Conservation (phyloP, 192 early-diverging fungal genomes). For the Coemansia sp. region DNA sequence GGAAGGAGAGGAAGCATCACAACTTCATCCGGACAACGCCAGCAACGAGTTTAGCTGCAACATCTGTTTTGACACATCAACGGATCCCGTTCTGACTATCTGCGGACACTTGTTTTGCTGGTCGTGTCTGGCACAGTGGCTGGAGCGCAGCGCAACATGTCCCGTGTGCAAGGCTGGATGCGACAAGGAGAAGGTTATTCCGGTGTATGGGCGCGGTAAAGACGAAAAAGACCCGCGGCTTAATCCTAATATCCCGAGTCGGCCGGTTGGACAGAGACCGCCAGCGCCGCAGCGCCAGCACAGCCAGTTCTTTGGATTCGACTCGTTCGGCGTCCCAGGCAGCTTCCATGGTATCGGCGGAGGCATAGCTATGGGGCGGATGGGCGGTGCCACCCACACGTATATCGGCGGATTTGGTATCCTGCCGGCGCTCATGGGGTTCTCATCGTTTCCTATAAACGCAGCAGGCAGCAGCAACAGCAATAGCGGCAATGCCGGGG, state of each 20-base stretch:
- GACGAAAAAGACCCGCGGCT: slow-evolving; percentile 70
- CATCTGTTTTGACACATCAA: slow-evolving; percentile 72
- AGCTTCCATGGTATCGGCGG: slow-evolving; percentile 57
- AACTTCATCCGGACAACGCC: slow-evolving; percentile 1
- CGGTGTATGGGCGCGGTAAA: slow-evolving; percentile 77
- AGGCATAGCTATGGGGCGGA: slow-evolving; percentile 44
- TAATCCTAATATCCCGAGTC: slow-evolving; percentile 59
- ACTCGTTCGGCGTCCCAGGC: slow-evolving; percentile 60
- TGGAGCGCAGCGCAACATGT: slow-evolving; percentile 74
- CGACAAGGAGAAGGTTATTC: slow-evolving; percentile 80
- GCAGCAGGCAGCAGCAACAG: not conserved
- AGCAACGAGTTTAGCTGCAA: slow-evolving; percentile 52
- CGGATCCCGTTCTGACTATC: slow-evolving; percentile 71
- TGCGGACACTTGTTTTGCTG: slow-evolving; percentile 83
- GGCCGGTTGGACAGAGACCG: slow-evolving; percentile 78
- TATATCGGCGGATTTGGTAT: slow-evolving; percentile 70
- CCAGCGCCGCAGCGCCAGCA: slow-evolving; percentile 63
- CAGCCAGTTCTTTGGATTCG: slow-evolving; percentile 57
- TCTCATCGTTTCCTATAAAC: slow-evolving; percentile 32
- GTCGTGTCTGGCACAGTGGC: slow-evolving; percentile 75
- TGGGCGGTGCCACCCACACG: slow-evolving; percentile 48
- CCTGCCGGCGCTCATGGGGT: slow-evolving; percentile 69
- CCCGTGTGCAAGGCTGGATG: slow-evolving; percentile 86
- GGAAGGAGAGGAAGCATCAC: slow-evolving; percentile 2
- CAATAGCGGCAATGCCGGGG: slow-evolving; percentile 24